phyloP scores from a whole-genome alignment of 2,329 filamentous ascomycete genomes.

The Fusarium sp. region DNA sequence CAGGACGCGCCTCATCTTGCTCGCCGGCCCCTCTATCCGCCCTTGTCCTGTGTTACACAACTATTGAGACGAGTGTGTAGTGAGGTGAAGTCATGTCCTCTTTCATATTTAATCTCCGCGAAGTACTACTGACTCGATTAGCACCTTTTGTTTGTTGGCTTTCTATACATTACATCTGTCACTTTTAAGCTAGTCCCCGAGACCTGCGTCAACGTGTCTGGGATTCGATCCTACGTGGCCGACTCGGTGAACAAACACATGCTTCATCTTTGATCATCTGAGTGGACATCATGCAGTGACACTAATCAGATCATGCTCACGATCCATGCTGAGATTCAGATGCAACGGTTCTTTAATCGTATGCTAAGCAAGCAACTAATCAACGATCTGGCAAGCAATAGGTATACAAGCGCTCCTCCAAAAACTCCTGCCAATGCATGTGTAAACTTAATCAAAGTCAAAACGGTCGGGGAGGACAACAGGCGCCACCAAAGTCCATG shows the following conservation, averaged over 20 bases:
- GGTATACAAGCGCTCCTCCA: conserved; percentile 32
- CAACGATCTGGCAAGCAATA: conserved; percentile 19
- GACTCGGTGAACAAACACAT: conserved; percentile 18
- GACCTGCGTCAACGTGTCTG: conserved; percentile 32
- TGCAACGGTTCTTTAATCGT: conserved; percentile 19
- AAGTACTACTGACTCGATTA: background rate
- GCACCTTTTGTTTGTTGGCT: conserved; percentile 1
- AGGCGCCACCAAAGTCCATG: conserved; percentile 92
- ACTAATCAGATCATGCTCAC: conserved; percentile 2
- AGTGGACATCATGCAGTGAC: conserved; percentile 3
- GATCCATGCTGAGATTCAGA: background rate
- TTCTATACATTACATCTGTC: conserved; percentile 22
- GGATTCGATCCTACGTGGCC: conserved; percentile 20
- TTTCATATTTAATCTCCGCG: conserved; percentile 26
- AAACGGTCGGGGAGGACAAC: conserved; percentile 89
- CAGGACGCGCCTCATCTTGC: conserved; percentile 15
- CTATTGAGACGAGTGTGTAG: conserved; percentile 2
- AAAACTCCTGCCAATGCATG: conserved; percentile 38
- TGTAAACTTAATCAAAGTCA: conserved; percentile 62
- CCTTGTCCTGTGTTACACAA: conserved; percentile 29
- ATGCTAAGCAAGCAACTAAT: conserved; percentile 9
- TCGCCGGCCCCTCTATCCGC: conserved; percentile 7
- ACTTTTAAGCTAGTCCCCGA: conserved; percentile 25
- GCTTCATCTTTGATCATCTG: conserved; percentile 20
- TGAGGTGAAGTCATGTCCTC: conserved; percentile 9